Percentiles rank a stretch among this genome's conserved stretches.
Evolutionary conservation across 192 early-diverging fungal genomes (phyloP).

Genomic region (Backusella circina): DNA sequence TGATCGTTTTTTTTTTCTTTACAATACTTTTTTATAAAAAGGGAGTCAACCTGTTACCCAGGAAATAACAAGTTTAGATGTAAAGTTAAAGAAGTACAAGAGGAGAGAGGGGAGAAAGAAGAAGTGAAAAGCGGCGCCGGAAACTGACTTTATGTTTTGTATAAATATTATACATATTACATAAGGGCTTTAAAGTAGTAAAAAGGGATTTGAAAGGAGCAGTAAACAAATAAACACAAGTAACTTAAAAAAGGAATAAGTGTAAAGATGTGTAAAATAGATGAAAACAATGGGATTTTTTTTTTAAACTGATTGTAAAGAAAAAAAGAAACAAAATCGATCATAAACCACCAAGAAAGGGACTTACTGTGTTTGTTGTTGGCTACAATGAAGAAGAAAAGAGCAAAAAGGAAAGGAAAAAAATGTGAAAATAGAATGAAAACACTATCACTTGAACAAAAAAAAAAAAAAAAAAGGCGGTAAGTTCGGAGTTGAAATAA

Average conservation of each 20-base stretch:
- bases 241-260: neutral
- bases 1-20: slow-evolving; percentile 5
- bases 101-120: neutral
- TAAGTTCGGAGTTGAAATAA: neutral
- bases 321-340: neutral
- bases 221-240: neutral
- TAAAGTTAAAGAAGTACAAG: neutral
- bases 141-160: slow-evolving; percentile 19
- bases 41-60: neutral
- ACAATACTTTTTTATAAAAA: neutral
- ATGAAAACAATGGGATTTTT: neutral
- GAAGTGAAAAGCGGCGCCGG: slow-evolving; percentile 1
- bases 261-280: neutral
- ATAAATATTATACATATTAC: slow-evolving; percentile 6
- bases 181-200: neutral
- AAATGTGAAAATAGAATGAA: neutral
- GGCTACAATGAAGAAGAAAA: slow-evolving; percentile 6
- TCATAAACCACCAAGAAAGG: neutral
- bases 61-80: neutral
- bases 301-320: neutral
- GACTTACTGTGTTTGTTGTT: neutral
- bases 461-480: neutral
- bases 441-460: neutral
- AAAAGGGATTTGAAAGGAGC: neutral
- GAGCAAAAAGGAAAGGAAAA: slow-evolving; percentile 9